Evolutionary conservation across 2,329 filamentous ascomycete species (phyloP).

Genomic region (Colletotrichum incanum): DNA sequence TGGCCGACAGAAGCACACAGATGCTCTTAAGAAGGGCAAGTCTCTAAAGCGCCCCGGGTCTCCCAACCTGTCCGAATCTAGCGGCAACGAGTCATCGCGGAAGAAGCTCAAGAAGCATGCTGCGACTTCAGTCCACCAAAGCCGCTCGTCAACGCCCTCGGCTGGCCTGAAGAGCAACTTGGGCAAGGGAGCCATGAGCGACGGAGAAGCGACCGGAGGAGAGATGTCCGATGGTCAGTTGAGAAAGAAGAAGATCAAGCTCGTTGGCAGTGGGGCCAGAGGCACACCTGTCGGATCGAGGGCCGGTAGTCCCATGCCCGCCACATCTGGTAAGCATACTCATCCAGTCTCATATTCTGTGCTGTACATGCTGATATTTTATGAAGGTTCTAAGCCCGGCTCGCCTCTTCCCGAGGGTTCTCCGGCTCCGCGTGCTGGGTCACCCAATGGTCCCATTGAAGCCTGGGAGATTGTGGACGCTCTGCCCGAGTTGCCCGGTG

Average conservation of each 20-base stretch:
- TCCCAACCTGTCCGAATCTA: constrained; percentile 90
- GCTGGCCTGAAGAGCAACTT: constrained; percentile 60
- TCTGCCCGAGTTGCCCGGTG: constrained; percentile 64
- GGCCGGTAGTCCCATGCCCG: constrained; percentile 71
- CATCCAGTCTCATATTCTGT: too few relatives aligned
- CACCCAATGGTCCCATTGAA: constrained; percentile 59
- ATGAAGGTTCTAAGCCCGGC: constrained; percentile 43
- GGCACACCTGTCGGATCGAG: constrained; percentile 73
- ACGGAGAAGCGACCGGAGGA: constrained; percentile 80
- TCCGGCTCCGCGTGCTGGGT: constrained; percentile 50
- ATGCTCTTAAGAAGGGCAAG: constrained; percentile 70
- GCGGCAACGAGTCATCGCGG: constrained; percentile 88
- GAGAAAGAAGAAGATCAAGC: constrained; percentile 70
- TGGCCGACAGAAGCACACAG: constrained; percentile 62
- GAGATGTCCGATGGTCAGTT: constrained; percentile 73
- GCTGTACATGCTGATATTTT: constrained; percentile 1
- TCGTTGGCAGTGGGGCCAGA: constrained; percentile 61
- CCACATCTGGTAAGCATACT: constrained; percentile 55
- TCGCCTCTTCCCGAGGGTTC: constrained; percentile 45
- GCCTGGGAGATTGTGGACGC: constrained; percentile 69
- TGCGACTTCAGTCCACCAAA: constrained; percentile 62
- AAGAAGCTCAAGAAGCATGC: constrained; percentile 83
- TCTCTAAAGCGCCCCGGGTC: constrained; percentile 88
- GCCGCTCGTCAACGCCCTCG: constrained; percentile 71
- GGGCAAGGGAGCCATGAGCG: constrained; percentile 75